Evolutionary conservation across 805 yeast genomes (phyloP), one percentile per base, ranked within the genome.

Genomic region (Candida namnaoensis): DNA sequence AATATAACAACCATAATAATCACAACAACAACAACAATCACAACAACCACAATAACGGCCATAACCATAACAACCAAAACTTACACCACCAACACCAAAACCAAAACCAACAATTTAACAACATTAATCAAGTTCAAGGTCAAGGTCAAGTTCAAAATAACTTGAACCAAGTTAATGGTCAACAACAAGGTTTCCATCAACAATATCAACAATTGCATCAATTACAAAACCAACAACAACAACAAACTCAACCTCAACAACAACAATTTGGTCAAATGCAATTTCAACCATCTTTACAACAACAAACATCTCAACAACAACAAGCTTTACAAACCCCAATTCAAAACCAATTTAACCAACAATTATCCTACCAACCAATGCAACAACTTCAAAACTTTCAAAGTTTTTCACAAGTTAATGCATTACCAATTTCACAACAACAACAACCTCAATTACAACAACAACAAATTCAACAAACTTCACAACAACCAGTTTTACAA

Each of bases 261-360:
- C 38, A 32, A 11, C 51, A 41, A 38, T 47, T 47, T 7, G 51
- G 44, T 35, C 35, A 34, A 19, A 19, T 13, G 25, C 12, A 10
- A n/a, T 12, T 14, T 34, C 35, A 34, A 9, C 51, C 41, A 38
- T 47, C 48, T 7, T 51, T 44, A 36, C 35, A 15, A 28, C 39
- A 19, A 13, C 34, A 13, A 32, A 27, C 5, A 14, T 9, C 10
- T 11, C 38, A 36, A 26, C 24, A 14, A 28, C 38, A 13, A 25
- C 40, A 34, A 10, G 44, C 13, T 45, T 56, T 12, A 49, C 56
- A 32, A 45, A 48, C 32, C 46, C 45, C 37, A 23, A 35, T 9
- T 35, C 51, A 10, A 34, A 36, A 34, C n/a, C 34, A 38, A 11
- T 32, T 37, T 11, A 14, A 13, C 23, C 39, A 12, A 12, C 33